These are phyloP conservation scores for Candida glucosophila DNA, from an alignment of 1,139 yeast genomes.

Conservation along the genomic window DNA sequence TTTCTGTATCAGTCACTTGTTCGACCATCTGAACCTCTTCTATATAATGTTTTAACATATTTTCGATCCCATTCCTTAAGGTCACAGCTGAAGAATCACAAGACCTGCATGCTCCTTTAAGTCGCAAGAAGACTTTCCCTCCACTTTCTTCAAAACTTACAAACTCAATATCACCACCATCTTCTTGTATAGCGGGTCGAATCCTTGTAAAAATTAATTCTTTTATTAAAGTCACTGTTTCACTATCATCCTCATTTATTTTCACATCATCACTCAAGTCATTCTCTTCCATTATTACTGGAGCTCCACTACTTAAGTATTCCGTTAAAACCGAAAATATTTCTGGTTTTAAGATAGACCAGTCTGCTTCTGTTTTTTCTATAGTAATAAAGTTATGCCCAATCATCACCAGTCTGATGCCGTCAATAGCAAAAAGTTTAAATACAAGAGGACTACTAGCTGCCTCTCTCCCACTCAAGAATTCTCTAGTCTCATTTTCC, in stretches of 20 bases:
- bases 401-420: constrained; percentile 43
- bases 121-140: constrained; percentile 58
- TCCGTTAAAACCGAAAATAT: constrained; percentile 81
- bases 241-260: constrained; percentile 56
- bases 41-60: constrained; percentile 72
- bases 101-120: constrained; percentile 74
- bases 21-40: constrained; percentile 68
- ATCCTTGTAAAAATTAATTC: constrained; percentile 90
- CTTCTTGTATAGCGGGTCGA: constrained; percentile 88
- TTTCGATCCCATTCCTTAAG: constrained; percentile 70
- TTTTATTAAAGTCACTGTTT: constrained; percentile 82
- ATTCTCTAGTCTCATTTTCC: constrained; percentile 44
- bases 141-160: constrained; percentile 52
- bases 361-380: constrained; percentile 54
- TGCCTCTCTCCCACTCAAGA: constrained; percentile 47
- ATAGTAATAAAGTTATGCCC: constrained; percentile 73
- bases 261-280: constrained; percentile 27
- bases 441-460: constrained; percentile 49
- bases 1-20: constrained; percentile 42
- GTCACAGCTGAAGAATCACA: constrained; percentile 74
- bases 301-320: constrained; percentile 69
- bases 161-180: constrained; percentile 78
- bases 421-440: constrained; percentile 43
- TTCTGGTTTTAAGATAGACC: constrained; percentile 84
- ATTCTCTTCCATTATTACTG: constrained; percentile 35